These are phyloP conservation scores for Fistulinella prunicolor DNA, from an alignment of 768 basidiomycete genomes.

Conservation along the genomic window DNA sequence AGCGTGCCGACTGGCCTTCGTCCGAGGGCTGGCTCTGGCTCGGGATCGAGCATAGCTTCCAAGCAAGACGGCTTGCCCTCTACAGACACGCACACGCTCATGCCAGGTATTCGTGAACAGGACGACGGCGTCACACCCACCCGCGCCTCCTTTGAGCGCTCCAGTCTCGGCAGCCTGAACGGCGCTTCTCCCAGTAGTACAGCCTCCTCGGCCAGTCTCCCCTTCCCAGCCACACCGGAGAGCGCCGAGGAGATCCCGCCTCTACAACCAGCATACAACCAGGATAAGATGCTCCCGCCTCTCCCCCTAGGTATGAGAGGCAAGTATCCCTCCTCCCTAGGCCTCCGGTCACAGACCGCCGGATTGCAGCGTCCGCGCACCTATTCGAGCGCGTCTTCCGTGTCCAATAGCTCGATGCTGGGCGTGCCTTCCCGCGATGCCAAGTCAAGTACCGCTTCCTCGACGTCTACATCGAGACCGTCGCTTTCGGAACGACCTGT, in stretches of 20 bases:
- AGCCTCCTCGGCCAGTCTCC: conserved; percentile 27
- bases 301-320: conserved; percentile 17
- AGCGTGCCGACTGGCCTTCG: conserved; percentile 2
- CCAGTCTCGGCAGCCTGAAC: conserved; percentile 25
- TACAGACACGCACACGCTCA: conserved; percentile 12
- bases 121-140: conserved; percentile 32
- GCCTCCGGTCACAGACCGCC: conserved; percentile 10
- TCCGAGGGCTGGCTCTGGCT: conserved; percentile 14
- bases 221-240: conserved; percentile 30
- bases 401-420: conserved; percentile 19
- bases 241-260: conserved; percentile 18
- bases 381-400: conserved; percentile 34
- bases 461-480: conserved; percentile 9
- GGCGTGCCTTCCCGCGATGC: conserved; percentile 4
- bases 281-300: conserved; percentile 33
- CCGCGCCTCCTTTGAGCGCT: conserved; percentile 26
- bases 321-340: conserved; percentile 21
- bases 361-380: conserved; percentile 29
- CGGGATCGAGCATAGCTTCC: conserved; percentile 19
- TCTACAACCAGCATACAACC: conserved; percentile 9
- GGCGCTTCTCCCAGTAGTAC: conserved; percentile 28
- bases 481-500: conserved; percentile 8
- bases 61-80: conserved; percentile 7
- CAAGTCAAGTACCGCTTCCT: conserved; percentile 13
- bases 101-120: conserved; percentile 29